phyloP scores from a whole-genome alignment of 495 filamentous ascomycete species.

The Lophiostoma macrostomum region DNA sequence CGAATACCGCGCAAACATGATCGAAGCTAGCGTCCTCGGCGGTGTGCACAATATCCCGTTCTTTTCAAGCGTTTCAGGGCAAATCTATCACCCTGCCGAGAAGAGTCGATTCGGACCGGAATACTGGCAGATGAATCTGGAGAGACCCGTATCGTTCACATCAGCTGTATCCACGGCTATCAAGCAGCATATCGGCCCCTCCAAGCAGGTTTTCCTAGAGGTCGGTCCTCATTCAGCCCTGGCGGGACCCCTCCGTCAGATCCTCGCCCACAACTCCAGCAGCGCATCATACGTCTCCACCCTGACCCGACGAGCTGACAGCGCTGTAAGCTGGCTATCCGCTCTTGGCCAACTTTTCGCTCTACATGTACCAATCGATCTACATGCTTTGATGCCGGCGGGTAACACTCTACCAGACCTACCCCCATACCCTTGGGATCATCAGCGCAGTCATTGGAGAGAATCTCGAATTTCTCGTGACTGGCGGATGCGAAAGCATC shows the following conservation, averaged over 20 bases:
- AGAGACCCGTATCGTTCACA: background rate
- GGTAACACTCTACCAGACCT: too few species aligned
- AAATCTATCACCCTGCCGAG: too few species aligned
- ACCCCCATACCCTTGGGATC: slow-evolving; percentile 4
- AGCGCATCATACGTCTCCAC: background rate
- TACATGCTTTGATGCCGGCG: too few species aligned
- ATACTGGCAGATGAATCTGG: slow-evolving; percentile 13
- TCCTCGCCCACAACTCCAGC: background rate
- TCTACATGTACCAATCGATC: too few species aligned
- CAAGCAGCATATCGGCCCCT: background rate
- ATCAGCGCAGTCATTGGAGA: background rate
- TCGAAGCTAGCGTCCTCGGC: background rate
- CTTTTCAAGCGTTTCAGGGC: too few species aligned
- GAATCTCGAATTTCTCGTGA: background rate
- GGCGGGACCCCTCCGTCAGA: background rate
- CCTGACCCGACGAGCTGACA: background rate
- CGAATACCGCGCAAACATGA: background rate
- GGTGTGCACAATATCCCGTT: background rate
- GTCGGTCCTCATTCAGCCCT: slow-evolving; percentile 11
- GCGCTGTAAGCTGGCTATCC: too few species aligned
- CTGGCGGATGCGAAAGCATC: background rate
- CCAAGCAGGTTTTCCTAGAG: slow-evolving; percentile 1
- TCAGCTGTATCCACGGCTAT: background rate
- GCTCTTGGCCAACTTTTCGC: too few species aligned
- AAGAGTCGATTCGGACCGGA: background rate